Evolutionary conservation across 192 early-diverging fungal genomes (phyloP).

Genomic region (Obelidium mucronatum): DNA sequence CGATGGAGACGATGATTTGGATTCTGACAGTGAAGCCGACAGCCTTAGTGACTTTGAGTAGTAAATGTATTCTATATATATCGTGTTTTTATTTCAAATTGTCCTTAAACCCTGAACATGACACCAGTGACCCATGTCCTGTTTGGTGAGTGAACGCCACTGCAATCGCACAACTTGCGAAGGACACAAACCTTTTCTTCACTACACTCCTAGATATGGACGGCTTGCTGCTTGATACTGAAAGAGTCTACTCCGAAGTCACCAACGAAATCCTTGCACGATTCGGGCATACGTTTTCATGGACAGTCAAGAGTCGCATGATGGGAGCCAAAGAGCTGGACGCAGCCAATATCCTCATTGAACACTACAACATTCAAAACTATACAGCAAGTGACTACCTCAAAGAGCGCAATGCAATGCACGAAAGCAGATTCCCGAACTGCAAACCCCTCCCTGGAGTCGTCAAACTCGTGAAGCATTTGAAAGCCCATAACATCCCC

Average conservation of each 20-base stretch:
- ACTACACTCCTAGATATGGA: too few species aligned
- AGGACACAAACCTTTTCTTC: too few species aligned
- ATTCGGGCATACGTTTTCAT: conserved; percentile 57
- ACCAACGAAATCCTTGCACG: conserved; percentile 81
- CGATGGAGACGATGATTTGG: too few species aligned
- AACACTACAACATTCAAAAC: conserved; percentile 66
- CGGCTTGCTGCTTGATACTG: conserved; percentile 69
- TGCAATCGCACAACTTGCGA: too few species aligned
- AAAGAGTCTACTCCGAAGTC: conserved; percentile 88
- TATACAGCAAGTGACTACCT: conserved; percentile 85
- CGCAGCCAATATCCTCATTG: conserved; percentile 67
- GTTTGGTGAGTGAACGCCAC: too few species aligned
- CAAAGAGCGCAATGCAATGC: conserved; percentile 54
- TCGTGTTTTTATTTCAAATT: too few species aligned
- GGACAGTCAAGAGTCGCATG: conserved; percentile 28
- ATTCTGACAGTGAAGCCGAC: background rate
- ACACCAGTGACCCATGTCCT: conserved; percentile 38
- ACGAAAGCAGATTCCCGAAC: conserved; percentile 64
- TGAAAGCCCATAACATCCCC: conserved; percentile 75
- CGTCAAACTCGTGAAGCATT: conserved; percentile 68
- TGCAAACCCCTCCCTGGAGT: conserved; percentile 69
- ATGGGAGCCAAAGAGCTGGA: conserved; percentile 50
- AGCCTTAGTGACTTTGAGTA: too few species aligned
- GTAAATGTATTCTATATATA: too few species aligned
- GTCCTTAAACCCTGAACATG: too few species aligned